phyloP scores from a whole-genome alignment of 176 grass and related monocot genomes.

The Melocanna baccifera region DNA sequence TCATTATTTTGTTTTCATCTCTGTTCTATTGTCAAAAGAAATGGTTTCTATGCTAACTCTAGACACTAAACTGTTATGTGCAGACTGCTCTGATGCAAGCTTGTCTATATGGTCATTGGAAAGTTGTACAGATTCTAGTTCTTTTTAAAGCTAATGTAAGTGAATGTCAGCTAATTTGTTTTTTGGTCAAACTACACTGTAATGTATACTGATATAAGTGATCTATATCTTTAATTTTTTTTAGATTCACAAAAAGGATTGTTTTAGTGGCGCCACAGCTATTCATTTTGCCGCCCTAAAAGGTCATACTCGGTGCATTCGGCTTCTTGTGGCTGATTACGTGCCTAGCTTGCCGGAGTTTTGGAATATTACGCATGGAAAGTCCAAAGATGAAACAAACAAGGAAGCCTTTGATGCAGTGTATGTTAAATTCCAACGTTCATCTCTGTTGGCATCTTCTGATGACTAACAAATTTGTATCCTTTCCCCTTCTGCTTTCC shows the following conservation, averaged over 20 bases:
- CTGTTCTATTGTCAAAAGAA: not conserved
- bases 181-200: not conserved
- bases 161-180: constrained; percentile 8
- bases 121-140: constrained; percentile 96
- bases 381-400: constrained; percentile 48
- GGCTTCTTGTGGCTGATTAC: constrained; percentile 77
- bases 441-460: constrained; percentile 18
- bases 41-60: constrained; percentile 14
- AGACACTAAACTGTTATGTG: constrained; percentile 9
- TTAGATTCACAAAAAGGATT: constrained; percentile 89
- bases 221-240: constrained; percentile 36
- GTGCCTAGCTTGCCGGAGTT: constrained; percentile 82
- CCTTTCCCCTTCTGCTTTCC: constrained; percentile 34
- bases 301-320: constrained; percentile 81
- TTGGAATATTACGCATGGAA: constrained; percentile 60
- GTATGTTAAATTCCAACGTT: constrained; percentile 75
- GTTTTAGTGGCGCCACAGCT: constrained; percentile 83
- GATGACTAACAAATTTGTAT: constrained; percentile 30
- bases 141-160: constrained; percentile 99
- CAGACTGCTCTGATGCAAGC: constrained; percentile 99
- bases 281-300: constrained; percentile 92
- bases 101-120: constrained; percentile 92
- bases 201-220: constrained; percentile 19
- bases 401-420: constrained; percentile 46
- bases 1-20: constrained; percentile 12